Evolutionary conservation across 805 yeast genomes (phyloP).

Genomic region (Cyberlindnera veronae): DNA sequence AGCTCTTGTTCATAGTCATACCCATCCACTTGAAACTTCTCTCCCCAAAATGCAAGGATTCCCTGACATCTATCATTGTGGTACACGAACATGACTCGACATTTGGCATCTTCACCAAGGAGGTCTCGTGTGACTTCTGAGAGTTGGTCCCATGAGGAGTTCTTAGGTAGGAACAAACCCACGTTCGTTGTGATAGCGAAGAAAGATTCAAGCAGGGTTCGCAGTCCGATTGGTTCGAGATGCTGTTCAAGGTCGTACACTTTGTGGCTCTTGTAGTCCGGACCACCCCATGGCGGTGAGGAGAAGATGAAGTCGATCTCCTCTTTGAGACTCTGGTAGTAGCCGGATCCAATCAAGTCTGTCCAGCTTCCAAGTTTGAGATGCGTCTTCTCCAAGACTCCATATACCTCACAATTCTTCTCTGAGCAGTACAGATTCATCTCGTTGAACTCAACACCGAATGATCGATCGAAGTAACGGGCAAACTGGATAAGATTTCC

Average conservation of each 20-base stretch:
- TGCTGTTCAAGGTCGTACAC: constrained; percentile 44
- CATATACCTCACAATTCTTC: constrained; percentile 65
- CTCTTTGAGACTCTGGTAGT: constrained; percentile 3
- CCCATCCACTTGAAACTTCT: constrained; percentile 31
- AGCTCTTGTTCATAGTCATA: constrained; percentile 17
- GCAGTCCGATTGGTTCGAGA: constrained; percentile 45
- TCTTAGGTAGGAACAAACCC: constrained; percentile 62
- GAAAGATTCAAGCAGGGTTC: constrained; percentile 41
- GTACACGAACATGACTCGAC: constrained; percentile 44
- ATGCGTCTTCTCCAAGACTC: constrained; percentile 48
- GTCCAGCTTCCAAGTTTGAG: constrained; percentile 46
- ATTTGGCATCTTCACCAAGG: constrained; percentile 40
- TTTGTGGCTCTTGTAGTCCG: constrained; percentile 42
- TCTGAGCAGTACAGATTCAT: constrained; percentile 62
- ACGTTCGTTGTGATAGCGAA: constrained; percentile 42
- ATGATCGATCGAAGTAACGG: constrained; percentile 47
- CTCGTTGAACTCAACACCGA: constrained; percentile 60
- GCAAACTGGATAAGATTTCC: constrained; percentile 83
- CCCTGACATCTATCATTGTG: constrained; percentile 48
- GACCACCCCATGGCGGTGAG: constrained; percentile 94
- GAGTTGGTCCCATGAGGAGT: constrained; percentile 51
- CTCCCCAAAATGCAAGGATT: constrained; percentile 59
- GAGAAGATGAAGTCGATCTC: constrained; percentile 55
- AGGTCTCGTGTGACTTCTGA: constrained; percentile 42
- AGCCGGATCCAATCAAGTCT: constrained; percentile 20